Conservation (phyloP, 345 rosid species). For the Arabis hirsuta region DNA sequence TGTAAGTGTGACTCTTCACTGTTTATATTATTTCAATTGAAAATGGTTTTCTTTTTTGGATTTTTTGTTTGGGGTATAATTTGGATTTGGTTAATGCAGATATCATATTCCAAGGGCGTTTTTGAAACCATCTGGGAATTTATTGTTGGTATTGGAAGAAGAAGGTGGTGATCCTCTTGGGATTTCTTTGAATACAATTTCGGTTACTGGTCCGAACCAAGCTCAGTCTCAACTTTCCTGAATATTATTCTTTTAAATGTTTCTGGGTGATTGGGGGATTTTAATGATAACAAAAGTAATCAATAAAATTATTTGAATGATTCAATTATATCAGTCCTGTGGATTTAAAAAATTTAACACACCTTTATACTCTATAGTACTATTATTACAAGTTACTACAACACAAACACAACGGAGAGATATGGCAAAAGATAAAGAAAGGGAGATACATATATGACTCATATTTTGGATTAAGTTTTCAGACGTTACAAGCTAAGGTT, state of each 20-base stretch:
- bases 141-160: slow-evolving; percentile 70
- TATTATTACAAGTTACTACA: no score
- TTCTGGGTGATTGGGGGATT: slow-evolving; percentile 2
- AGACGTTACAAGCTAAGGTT: no score
- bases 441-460: no score
- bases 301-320: background rate
- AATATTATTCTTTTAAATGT: background rate
- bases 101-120: slow-evolving; percentile 80
- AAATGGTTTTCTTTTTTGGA: background rate
- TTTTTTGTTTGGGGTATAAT: background rate
- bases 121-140: slow-evolving; percentile 55
- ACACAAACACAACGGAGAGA: no score
- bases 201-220: slow-evolving; percentile 27
- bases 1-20: slow-evolving; percentile 46
- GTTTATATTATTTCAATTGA: background rate
- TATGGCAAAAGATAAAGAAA: no score
- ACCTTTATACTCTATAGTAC: no score
- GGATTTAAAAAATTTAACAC: background rate
- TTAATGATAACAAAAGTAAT: background rate
- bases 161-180: slow-evolving; percentile 67
- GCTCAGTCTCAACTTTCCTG: slow-evolving; percentile 33
- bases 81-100: slow-evolving; percentile 46
- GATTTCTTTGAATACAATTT: slow-evolving; percentile 56
- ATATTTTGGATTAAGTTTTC: no score
- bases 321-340: background rate